These are phyloP conservation scores for Cutaneotrichosporon sp. DNA, from an alignment of 1,284 basidiomycete species.

Conservation along the genomic window DNA sequence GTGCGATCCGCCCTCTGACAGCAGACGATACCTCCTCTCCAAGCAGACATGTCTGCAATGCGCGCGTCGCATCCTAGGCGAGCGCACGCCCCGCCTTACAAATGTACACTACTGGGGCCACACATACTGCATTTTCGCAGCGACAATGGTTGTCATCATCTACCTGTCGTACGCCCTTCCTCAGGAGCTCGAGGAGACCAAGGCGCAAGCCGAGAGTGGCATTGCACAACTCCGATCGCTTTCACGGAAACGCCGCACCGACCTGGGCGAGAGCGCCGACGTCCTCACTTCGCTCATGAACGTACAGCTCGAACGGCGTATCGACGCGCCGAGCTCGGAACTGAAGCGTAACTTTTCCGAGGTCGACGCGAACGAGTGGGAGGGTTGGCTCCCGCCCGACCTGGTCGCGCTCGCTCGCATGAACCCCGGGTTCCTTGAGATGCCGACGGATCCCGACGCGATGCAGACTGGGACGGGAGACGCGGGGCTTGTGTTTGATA, in stretches of 20 bases:
- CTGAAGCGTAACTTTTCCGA: constrained; percentile 21
- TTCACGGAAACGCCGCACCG: constrained; percentile 17
- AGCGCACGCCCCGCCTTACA: constrained; percentile 11
- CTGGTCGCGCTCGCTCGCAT: constrained; percentile 20
- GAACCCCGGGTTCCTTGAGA: constrained; percentile 16
- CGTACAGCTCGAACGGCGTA: constrained; percentile 23
- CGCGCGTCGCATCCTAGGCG: constrained; percentile 21
- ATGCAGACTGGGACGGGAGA: constrained; percentile 3
- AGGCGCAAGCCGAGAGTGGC: constrained; percentile 17
- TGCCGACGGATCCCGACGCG: background rate
- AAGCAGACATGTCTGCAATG: constrained; percentile 25
- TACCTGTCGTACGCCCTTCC: constrained; percentile 26
- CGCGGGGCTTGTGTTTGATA: constrained; percentile 16
- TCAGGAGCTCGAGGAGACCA: constrained; percentile 25
- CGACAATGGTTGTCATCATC: constrained; percentile 24
- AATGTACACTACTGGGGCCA: constrained; percentile 27
- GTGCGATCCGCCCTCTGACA: background rate
- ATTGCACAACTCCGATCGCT: constrained; percentile 22
- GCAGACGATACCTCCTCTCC: constrained; percentile 24
- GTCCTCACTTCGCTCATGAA: constrained; percentile 23
- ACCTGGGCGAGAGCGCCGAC: constrained; percentile 26
- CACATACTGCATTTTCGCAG: constrained; percentile 26
- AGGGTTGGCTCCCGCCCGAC: constrained; percentile 27
- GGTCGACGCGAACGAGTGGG: constrained; percentile 21
- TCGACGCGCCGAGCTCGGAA: constrained; percentile 9